Conservation (phyloP, 352 stramenopile species). For the Globisporangium radiosum region DNA sequence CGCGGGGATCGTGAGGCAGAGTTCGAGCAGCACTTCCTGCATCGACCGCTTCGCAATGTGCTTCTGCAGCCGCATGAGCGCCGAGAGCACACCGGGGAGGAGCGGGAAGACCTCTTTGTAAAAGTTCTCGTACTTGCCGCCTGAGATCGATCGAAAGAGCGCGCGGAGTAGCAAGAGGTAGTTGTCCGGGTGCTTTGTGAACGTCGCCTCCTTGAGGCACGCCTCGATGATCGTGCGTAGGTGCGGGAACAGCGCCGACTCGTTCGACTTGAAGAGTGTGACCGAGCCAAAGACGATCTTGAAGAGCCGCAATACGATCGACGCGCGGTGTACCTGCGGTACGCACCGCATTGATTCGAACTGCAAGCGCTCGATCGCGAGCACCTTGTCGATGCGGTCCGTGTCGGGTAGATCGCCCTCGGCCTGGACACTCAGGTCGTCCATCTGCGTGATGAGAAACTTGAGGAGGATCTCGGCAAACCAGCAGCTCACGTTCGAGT, state of each 20-base stretch:
- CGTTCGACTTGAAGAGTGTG: slow-evolving; percentile 94
- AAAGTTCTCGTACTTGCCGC: slow-evolving; percentile 97
- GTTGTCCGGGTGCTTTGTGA: slow-evolving; percentile 90
- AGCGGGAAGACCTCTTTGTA: slow-evolving; percentile 96
- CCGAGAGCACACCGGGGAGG: slow-evolving; percentile 90
- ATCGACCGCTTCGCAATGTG: slow-evolving; percentile 82
- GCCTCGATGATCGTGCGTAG: slow-evolving; percentile 92
- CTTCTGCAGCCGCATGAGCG: slow-evolving; percentile 90
- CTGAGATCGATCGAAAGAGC: slow-evolving; percentile 95
- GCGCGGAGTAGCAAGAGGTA: slow-evolving; percentile 92
- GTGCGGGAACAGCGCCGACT: slow-evolving; percentile 91
- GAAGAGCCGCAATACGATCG: slow-evolving; percentile 90
- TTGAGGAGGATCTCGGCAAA: slow-evolving; percentile 93
- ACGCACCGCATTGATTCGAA: slow-evolving; percentile 81
- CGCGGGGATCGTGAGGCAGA: slow-evolving; percentile 95
- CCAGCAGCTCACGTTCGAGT: slow-evolving; percentile 90
- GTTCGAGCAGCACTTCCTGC: slow-evolving; percentile 91
- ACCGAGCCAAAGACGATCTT: slow-evolving; percentile 96
- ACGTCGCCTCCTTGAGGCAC: slow-evolving; percentile 88
- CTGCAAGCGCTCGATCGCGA: slow-evolving; percentile 56
- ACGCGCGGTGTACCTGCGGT: slow-evolving; percentile 63
- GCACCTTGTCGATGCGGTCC: slow-evolving; percentile 66
- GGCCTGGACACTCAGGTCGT: slow-evolving; percentile 82
- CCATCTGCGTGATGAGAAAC: slow-evolving; percentile 94
- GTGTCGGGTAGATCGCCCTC: slow-evolving; percentile 76